Base-by-base conservation (phyloP, 2,329 filamentous ascomycete species). In the Aspergillus glaucus region DNA sequence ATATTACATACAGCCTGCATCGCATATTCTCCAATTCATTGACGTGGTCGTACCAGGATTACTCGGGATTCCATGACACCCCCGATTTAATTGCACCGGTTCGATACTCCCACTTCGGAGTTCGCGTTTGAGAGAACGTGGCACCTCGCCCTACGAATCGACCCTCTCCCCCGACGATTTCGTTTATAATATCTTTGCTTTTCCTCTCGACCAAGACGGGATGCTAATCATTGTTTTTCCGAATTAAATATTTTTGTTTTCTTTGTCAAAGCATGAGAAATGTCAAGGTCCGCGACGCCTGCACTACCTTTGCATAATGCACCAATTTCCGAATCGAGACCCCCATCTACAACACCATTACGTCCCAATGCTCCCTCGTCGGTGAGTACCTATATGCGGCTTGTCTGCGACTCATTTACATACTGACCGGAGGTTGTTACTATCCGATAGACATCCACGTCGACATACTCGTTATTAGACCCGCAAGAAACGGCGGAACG, bases 401-500 rank as follows among this genome's bases (percentile, higher is more conserved):
- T 53, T 6, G 21, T 36, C 6, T 49, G 45, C 26, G 26, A 30
- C 26, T 28, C 9, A 12, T 12, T 30, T 43, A 53, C 50, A 21
- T 57, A 50, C 14, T 40, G 9, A 40, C 17, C 32, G 21, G 26
- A 28, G 15, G 17, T 34, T 36, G 8, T 15, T 44, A n/a, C 40
- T 21, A 30, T 44, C 41, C 2, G 47, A 19, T 56, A 74, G 67
- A 65, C 66, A 36, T 69, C 71, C 46, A 75, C 73, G 41, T 72
- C 73, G 34, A 71, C 68, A 36, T 84, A 80, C 63, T 80, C 82
- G 43, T 73, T 81, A 62, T 79, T 96, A 64, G 85, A 84, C n/a
- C 79, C 86, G 17, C 78, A 85, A 63, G 87, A 95, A 69, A 86
- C 87, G 9, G 90, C 89, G 41, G 77, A 84, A 47, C 83, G 82